Evolutionary conservation across 768 basidiomycete species (phyloP).

Genomic region (Obba rivulosa): DNA sequence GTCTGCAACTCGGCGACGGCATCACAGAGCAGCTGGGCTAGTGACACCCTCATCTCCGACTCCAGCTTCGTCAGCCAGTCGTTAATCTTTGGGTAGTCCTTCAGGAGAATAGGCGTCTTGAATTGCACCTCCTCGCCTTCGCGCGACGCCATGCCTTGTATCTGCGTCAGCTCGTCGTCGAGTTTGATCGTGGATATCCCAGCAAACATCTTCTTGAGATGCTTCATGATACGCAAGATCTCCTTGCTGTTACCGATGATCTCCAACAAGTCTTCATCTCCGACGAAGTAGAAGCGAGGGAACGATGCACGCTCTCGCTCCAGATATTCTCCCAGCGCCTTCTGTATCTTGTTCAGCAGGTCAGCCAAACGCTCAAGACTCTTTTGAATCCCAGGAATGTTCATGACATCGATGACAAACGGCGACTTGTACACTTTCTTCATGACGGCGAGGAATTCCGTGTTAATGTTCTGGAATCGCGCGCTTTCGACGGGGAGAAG

Average conservation of each 20-base stretch:
- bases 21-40: slow-evolving; percentile 76
- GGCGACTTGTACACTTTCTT: slow-evolving; percentile 99
- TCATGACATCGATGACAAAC: slow-evolving; percentile 94
- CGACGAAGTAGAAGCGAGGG: slow-evolving; percentile 99
- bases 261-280: slow-evolving; percentile 96
- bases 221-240: slow-evolving; percentile 96
- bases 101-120: slow-evolving; percentile 75
- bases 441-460: slow-evolving; percentile 97
- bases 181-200: slow-evolving; percentile 87
- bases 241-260: slow-evolving; percentile 99
- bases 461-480: slow-evolving; percentile 98
- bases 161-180: slow-evolving; percentile 83
- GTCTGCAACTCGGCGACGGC: slow-evolving; percentile 74
- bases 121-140: slow-evolving; percentile 95
- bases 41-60: slow-evolving; percentile 85
- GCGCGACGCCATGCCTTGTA: slow-evolving; percentile 90
- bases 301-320: slow-evolving; percentile 97
- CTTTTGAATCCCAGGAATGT: slow-evolving; percentile 94
- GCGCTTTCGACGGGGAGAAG: slow-evolving; percentile 94
- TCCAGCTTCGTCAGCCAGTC: slow-evolving; percentile 96
- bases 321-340: slow-evolving; percentile 97
- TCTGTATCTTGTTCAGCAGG: slow-evolving; percentile 96
- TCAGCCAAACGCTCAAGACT: slow-evolving; percentile 95
- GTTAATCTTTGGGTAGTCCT: slow-evolving; percentile 96
- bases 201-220: slow-evolving; percentile 99